Percentiles rank a stretch among this genome's conserved stretches.
Evolutionary conservation across 2,329 filamentous ascomycete species (phyloP).

Genomic region (Aspergillus fischeri): DNA sequence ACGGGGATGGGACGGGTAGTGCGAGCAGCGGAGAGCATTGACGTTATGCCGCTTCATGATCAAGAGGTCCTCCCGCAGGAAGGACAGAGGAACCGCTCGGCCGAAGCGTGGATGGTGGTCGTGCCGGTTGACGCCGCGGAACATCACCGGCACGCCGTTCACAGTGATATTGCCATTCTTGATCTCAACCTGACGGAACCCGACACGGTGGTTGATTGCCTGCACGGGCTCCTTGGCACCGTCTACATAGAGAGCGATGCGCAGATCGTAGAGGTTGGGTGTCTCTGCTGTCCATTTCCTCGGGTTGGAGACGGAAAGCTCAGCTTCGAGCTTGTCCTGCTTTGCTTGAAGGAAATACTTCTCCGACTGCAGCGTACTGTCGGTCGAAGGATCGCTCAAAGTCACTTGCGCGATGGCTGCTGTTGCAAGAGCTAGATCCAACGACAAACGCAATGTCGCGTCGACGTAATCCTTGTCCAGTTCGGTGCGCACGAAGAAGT

Average conservation of each 20-base stretch:
- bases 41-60: slow-evolving; percentile 68
- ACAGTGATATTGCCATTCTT: slow-evolving; percentile 53
- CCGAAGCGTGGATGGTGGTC: slow-evolving; percentile 65
- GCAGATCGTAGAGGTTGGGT: slow-evolving; percentile 56
- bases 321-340: slow-evolving; percentile 25
- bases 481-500: slow-evolving; percentile 54
- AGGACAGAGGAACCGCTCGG: slow-evolving; percentile 60
- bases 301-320: slow-evolving; percentile 48
- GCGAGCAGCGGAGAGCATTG: slow-evolving; percentile 65
- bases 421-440: slow-evolving; percentile 36
- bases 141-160: slow-evolving; percentile 57
- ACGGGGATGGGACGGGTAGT: slow-evolving; percentile 53
- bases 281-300: slow-evolving; percentile 67
- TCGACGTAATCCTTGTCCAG: slow-evolving; percentile 52
- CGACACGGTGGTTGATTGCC: slow-evolving; percentile 51
- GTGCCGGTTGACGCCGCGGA: slow-evolving; percentile 65
- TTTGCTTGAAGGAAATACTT: slow-evolving; percentile 1
- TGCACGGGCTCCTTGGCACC: slow-evolving; percentile 5
- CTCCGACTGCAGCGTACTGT: slow-evolving; percentile 1
- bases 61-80: slow-evolving; percentile 59
- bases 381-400: slow-evolving; percentile 9
- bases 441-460: slow-evolving; percentile 48
- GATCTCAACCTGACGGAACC: slow-evolving; percentile 59
- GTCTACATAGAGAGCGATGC: not conserved
- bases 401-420: slow-evolving; percentile 15